phyloP scores from a whole-genome alignment of 1,284 basidiomycete species.

The Trichosporon sp. region DNA sequence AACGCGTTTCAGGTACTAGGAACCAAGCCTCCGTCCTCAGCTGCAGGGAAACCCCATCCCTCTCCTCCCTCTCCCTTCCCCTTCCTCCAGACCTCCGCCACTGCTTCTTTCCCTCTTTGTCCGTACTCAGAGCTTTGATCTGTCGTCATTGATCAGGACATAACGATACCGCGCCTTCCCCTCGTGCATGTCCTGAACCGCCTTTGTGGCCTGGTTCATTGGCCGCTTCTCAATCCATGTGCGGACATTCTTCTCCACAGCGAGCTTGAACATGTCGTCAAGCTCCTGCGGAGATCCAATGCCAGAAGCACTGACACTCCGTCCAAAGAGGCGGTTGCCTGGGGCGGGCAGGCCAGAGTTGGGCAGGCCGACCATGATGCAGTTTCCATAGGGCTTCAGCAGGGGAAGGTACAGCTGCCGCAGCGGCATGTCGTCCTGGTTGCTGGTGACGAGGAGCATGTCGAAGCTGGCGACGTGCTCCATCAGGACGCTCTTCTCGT shows the following conservation, averaged over 20 bases:
- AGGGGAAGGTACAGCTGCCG: slow-evolving; percentile 34
- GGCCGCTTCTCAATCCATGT: slow-evolving; percentile 49
- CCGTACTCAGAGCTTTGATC: not conserved
- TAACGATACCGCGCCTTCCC: slow-evolving; percentile 51
- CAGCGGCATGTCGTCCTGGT: slow-evolving; percentile 39
- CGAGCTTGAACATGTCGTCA: slow-evolving; percentile 46
- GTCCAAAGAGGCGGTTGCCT: slow-evolving; percentile 9
- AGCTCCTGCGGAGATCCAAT: slow-evolving; percentile 49
- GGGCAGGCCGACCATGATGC: slow-evolving; percentile 47
- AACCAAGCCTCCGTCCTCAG: too few species aligned
- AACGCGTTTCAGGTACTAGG: not conserved
- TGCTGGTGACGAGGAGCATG: slow-evolving; percentile 47
- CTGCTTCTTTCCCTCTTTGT: not conserved
- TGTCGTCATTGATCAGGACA: slow-evolving; percentile 48
- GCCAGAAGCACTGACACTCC: slow-evolving; percentile 35
- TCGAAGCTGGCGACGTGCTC: slow-evolving; percentile 48
- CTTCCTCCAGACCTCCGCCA: not conserved
- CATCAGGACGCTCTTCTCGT: slow-evolving; percentile 46
- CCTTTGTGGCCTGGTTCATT: slow-evolving; percentile 51
- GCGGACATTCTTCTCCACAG: slow-evolving; percentile 39
- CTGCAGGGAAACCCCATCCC: too few species aligned
- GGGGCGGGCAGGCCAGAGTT: slow-evolving; percentile 27
- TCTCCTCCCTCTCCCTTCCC: not conserved
- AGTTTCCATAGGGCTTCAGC: slow-evolving; percentile 45
- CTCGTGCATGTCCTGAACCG: slow-evolving; percentile 48